phyloP scores from a whole-genome alignment of 495 filamentous ascomycete genomes.

The Lentithecium fluviatile region DNA sequence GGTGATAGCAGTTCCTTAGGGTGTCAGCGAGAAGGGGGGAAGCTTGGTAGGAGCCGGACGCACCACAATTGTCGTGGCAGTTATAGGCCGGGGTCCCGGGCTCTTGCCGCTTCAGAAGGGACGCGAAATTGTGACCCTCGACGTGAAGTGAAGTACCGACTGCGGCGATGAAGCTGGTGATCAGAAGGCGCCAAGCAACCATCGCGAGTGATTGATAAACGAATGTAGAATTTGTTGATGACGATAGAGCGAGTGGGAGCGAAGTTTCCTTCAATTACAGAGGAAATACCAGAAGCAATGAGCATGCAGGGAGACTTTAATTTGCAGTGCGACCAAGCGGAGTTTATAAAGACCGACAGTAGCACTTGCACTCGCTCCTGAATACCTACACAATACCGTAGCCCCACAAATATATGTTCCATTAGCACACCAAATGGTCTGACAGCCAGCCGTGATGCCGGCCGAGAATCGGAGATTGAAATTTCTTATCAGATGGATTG shows the following conservation, averaged over 20 bases:
- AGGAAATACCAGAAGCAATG: background rate
- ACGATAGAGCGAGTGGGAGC: too few species aligned
- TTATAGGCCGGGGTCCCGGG: slow-evolving; percentile 50
- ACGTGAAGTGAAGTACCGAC: background rate
- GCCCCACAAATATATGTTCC: too few species aligned
- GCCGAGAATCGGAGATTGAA: slow-evolving; percentile 24
- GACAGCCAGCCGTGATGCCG: background rate
- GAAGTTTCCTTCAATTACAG: background rate
- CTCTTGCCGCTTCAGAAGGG: slow-evolving; percentile 39
- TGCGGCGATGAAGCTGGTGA: background rate
- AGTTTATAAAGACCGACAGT: too few species aligned
- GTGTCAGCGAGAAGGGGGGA: slow-evolving; percentile 13
- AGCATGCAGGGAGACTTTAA: too few species aligned
- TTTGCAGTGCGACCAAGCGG: too few species aligned
- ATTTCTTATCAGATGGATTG: slow-evolving; percentile 32
- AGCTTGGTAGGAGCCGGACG: slow-evolving; percentile 23
- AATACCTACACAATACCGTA: too few species aligned
- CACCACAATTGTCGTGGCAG: slow-evolving; percentile 54
- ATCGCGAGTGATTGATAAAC: background rate
- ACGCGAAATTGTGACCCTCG: slow-evolving; percentile 11
- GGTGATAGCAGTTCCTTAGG: slow-evolving; percentile 47
- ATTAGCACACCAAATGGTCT: too few species aligned
- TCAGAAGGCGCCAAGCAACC: background rate
- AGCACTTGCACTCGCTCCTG: too few species aligned
- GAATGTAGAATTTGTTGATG: background rate